Base-by-base conservation (phyloP, 495 filamentous ascomycete genomes). In the Lepidopterella palustris region DNA sequence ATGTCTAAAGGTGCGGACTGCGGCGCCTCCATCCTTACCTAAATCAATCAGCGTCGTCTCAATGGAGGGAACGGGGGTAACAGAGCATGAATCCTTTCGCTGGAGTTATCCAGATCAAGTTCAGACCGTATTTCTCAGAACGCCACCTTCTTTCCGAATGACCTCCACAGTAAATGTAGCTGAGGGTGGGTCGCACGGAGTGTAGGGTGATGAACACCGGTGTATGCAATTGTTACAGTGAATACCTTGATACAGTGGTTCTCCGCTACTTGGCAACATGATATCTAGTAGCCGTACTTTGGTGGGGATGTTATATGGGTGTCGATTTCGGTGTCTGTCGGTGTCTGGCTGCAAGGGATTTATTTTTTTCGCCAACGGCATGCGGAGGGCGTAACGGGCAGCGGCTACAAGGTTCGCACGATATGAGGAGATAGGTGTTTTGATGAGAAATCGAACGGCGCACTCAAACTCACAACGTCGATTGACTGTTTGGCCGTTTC, bases 111-210 rank as follows among this genome's bases (percentile, higher is more conserved):
- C 63, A 62, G 66, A 68, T 68, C 66, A 68, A 68, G 66, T 68
- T 68, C 65, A 58, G 48, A 65, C 66, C 66, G 66, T 68, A 62
- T 68, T 58, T 68, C 66, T 68, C 66, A 68, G 66, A 68, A 59
- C 60, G 57, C 58, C 62, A 39, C 8, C 56, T 45, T 15, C 8
- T 32, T 5, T 52, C 21, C 21, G 35, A 25, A 18, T 20, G 28
- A 24, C 39, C 25, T 51, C 48, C 6, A 28, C n/a, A 23, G 18
- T 21, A 11, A 24, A 21, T 18, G 18, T 26, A 6, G 29, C 24
- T 45, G 24, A 4, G 21, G 23, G 23, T 23, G 32, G 56, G 51
- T 48, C 24, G 58, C 55, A 55, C 59, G 48, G 29, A 15, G 53
- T 29, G 24, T 24, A 24, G 27, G 21, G 8, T 45, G 57, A 50